Conservation (phyloP, 202 grass and related monocot genomes). For the Brachypodium distachyon region DNA sequence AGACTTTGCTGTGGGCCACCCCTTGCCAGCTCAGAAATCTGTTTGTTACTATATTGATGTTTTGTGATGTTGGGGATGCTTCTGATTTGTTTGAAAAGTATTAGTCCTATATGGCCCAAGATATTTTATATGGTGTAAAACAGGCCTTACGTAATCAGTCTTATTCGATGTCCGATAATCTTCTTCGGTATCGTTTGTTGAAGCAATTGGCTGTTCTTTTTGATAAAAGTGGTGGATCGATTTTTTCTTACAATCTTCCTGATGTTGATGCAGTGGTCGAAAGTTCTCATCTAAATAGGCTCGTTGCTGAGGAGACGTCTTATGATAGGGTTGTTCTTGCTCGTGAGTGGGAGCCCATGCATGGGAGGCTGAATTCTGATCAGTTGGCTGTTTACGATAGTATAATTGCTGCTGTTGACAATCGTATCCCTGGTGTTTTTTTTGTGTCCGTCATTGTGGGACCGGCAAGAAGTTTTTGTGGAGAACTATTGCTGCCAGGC, state of each 20-base stretch:
- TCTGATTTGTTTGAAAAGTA: background rate
- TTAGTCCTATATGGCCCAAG: background rate
- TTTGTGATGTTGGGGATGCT: background rate
- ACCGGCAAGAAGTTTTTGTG: background rate
- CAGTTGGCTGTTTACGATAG: too few relatives aligned
- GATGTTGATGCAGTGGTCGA: too few relatives aligned
- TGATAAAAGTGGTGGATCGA: background rate
- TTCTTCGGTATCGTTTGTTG: background rate
- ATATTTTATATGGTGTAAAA: background rate
- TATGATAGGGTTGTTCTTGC: too few relatives aligned
- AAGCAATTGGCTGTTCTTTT: fast-evolving
- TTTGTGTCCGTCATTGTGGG: too few relatives aligned
- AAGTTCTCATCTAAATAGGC: too few relatives aligned
- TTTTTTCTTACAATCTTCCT: background rate
- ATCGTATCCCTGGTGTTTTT: too few relatives aligned
- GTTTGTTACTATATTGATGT: background rate
- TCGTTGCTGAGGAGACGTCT: too few relatives aligned
- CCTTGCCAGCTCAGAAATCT: background rate
- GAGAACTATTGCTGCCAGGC: background rate
- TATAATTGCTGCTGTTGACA: too few relatives aligned
- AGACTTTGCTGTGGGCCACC: background rate
- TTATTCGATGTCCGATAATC: background rate
- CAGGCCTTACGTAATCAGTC: fast-evolving
- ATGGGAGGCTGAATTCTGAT: too few relatives aligned
- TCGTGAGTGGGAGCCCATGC: too few relatives aligned